Evolutionary conservation across 2,329 filamentous ascomycete species (phyloP), one percentile per base, ranked within the genome.

Genomic region (Nemania abortiva): DNA sequence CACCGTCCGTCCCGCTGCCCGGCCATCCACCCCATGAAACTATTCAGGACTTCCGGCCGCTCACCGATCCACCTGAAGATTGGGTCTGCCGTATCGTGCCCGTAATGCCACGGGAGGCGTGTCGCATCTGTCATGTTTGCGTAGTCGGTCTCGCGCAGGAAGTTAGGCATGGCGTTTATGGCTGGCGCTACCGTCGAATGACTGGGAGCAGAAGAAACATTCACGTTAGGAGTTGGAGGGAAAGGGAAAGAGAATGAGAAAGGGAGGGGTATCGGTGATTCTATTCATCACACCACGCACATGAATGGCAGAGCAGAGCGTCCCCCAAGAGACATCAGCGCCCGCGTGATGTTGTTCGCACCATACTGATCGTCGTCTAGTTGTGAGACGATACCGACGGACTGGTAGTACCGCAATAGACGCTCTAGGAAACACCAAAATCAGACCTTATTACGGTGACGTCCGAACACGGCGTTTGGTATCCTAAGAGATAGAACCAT

Each of bases 381-480:
- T n/a, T 75, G 74, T 6, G 67, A 67, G 10, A 75, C 39, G 37
- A 76, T 73, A 2, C 70, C 73, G 29, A 71, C 65, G 3, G 74
- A 71, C 24, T 76, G 73, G 53, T 75, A 75, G 29, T 74, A 76
- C 13, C 74, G 69, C 13, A 76, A 34, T 7, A 76, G 62, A 10
- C 74, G 58, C 39, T 68, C 74, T 76, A 45, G 5, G 9, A 22
- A 18, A 6, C 6, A 3, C n/a, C 2, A 24, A 15, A 45, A 27
- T 59, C 24, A 65, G 20, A 34, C 7, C 1, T 1, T 13, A 2
- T 6, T 3, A 1, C 2, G 24, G 10, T 15, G 6, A 22, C 20
- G 6, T 3, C 13, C 13, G 13, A 18, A 31, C 15, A 10, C 13
- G 22, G 27, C 6, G 18, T 31, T 29, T 6, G 15, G 24, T 10